These are phyloP conservation scores for Phytophthora meadii DNA, from an alignment of 352 stramenopile species.

Conservation along the genomic window DNA sequence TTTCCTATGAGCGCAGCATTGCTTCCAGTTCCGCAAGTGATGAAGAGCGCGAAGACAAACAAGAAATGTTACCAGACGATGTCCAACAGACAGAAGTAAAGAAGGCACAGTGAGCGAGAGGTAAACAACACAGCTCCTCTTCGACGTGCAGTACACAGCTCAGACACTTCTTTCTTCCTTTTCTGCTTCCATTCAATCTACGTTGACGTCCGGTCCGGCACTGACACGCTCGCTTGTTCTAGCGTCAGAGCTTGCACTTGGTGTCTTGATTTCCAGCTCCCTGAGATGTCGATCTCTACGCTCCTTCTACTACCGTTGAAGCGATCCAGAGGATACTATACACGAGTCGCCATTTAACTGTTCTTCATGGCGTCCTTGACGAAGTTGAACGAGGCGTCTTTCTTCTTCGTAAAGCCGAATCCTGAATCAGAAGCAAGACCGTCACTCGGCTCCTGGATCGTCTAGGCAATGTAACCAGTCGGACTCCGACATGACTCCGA, in stretches of 20 bases:
- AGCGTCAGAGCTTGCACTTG: constrained; percentile 20
- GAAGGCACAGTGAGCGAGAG: not conserved
- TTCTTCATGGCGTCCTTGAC: constrained; percentile 91
- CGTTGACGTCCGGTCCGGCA: constrained; percentile 19
- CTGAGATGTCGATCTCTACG: constrained; percentile 36
- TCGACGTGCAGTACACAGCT: constrained; percentile 16
- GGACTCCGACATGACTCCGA: too few relatives aligned
- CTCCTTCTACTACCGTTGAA: constrained; percentile 39
- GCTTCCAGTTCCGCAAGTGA: constrained; percentile 4
- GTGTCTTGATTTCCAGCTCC: constrained; percentile 23
- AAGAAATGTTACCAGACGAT: not conserved
- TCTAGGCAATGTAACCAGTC: constrained; percentile 89
- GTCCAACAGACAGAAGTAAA: too few relatives aligned
- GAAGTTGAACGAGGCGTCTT: constrained; percentile 91
- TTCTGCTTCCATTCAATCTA: constrained; percentile 32
- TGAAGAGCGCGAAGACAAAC: constrained; percentile 7
- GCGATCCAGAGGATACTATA: constrained; percentile 60
- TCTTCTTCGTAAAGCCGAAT: constrained; percentile 90
- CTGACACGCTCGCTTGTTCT: constrained; percentile 17
- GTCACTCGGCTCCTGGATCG: constrained; percentile 84
- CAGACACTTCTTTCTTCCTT: constrained; percentile 35
- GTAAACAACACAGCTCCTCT: constrained; percentile 1
- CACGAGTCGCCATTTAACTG: constrained; percentile 51
- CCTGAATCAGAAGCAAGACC: constrained; percentile 68
- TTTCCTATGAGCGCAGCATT: constrained; percentile 6